Evolutionary conservation across 768 basidiomycete species (phyloP), one percentile per base, ranked within the genome.

Genomic region (Kwoniella pini): DNA sequence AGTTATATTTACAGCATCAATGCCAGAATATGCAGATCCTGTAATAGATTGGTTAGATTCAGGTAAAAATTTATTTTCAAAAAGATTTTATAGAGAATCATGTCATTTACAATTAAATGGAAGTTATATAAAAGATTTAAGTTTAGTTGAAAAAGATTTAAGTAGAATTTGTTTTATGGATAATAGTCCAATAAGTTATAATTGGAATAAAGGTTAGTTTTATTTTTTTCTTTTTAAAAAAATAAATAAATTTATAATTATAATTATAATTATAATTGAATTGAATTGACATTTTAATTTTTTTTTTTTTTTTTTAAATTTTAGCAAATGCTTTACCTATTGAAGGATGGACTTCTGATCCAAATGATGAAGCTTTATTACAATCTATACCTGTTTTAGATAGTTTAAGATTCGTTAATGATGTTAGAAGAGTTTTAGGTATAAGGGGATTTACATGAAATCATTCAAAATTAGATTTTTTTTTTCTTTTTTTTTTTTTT

Each of bases 41-140:
- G 94, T 99, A 27, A 99, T 99, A 68, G 96, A 99, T 80, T 99
- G 96, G 96, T 81, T 99, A 54, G 96, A 99, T 75, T 91, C 88
- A 55, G 91, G 93, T 3, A 85, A 91, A 44, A 94, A 93, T 17
- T 90, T 98, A 59, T 85, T 99, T 33, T 85, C 83, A 1, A 88
- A 89, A 63, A 86, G 93, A 33, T 82, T 96, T 64, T 99, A 98
- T 80, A 86, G 96, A 63, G 92, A 96, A 82, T 89, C 91, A 48
- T 99, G 96, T 81, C 92, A 90, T 30, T 86, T 91, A 64, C 84
- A 95, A 39, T 86, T 88, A 21, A 94, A 93, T 71, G 96, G 96
- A 31, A 88, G 90, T 19, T 98, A 94, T 81, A 88, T 90, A 71
- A 99, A 99, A 77, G 91, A 98, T 76, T 81, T 99, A 62, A 82